A percentile compares a stretch with the other conserved stretches of the same genome.
These are phyloP conservation scores for Trebouxiophyceae sp. DNA, from an alignment of 163 green algal genomes.

Conservation along the genomic window DNA sequence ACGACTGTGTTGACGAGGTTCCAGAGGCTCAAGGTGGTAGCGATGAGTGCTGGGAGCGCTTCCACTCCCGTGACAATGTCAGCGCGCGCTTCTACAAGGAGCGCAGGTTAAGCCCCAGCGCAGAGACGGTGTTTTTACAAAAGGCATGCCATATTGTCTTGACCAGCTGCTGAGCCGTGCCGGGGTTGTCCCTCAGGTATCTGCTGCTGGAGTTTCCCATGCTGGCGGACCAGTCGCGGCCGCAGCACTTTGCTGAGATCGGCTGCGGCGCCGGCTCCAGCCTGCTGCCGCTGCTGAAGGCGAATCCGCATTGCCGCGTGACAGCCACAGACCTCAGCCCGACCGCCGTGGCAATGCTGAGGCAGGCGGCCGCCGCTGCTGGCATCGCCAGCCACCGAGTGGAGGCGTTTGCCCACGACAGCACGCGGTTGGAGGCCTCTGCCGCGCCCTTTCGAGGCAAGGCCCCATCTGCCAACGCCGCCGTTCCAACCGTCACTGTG, in stretches of 20 bases:
- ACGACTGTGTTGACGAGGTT: no score
- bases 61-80: constrained; percentile 34
- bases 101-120: constrained; percentile 10
- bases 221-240: constrained; percentile 15
- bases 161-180: neutral
- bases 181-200: no score
- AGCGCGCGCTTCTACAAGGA: constrained; percentile 61
- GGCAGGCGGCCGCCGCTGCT: constrained; percentile 11
- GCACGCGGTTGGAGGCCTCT: no score
- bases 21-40: neutral
- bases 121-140: neutral
- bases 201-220: constrained; percentile 62
- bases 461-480: no score
- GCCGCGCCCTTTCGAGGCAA: no score
- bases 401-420: constrained; percentile 3
- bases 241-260: constrained; percentile 58
- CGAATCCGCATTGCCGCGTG: constrained; percentile 33
- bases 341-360: constrained; percentile 33
- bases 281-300: constrained; percentile 60
- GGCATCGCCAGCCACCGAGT: constrained; percentile 17
- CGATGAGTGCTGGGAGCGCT: constrained; percentile 25
- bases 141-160: neutral
- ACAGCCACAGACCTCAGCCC: constrained; percentile 40
- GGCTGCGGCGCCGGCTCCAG: constrained; percentile 59
- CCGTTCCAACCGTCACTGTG: no score